A percentile compares a stretch with the other conserved stretches of the same genome.
Conservation (phyloP, 441 rosid genomes). For the Syzygium malaccense region DNA sequence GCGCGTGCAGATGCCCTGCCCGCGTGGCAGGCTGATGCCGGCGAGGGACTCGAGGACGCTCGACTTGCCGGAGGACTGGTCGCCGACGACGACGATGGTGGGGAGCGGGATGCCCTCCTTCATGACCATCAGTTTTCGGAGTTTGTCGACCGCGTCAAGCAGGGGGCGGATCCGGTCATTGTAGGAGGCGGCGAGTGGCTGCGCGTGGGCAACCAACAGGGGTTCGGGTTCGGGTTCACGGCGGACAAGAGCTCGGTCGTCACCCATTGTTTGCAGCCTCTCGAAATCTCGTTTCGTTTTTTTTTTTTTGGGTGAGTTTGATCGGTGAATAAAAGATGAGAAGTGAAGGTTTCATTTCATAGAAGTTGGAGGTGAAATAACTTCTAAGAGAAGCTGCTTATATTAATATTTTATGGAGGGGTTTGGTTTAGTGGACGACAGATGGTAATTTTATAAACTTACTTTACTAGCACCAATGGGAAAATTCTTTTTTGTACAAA, state of each 20-base stretch:
- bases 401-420: not conserved
- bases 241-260: not conserved
- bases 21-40: not conserved
- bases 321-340: not conserved
- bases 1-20: not conserved
- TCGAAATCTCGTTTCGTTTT: not conserved
- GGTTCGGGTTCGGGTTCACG: not conserved
- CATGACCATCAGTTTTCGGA: not conserved
- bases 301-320: not conserved
- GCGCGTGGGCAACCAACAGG: not conserved
- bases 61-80: not conserved
- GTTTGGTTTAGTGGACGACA: not conserved
- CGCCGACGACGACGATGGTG: not conserved
- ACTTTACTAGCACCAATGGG: not conserved
- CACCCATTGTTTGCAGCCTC: not conserved
- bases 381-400: not conserved
- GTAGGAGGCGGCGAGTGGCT: not conserved
- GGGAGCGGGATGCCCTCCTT: not conserved
- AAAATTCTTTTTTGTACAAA: not conserved
- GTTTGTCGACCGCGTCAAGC: not conserved
- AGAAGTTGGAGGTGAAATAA: not conserved
- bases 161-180: not conserved
- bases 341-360: not conserved
- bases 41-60: not conserved
- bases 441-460: not conserved